Evolutionary conservation across 1,284 basidiomycete species (phyloP).

Genomic region (Baeospora myosura): DNA sequence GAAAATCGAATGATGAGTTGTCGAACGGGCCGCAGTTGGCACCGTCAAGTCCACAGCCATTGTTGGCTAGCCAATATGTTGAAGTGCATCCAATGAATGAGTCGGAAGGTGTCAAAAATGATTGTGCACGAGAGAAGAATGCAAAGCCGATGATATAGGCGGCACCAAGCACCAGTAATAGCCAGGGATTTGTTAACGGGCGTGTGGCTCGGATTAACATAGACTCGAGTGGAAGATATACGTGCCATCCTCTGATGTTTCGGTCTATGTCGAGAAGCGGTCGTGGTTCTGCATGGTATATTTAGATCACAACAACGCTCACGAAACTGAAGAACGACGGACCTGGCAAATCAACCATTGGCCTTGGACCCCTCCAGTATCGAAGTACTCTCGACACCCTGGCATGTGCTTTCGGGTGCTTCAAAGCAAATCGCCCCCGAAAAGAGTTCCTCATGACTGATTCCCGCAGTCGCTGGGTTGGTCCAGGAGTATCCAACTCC

Average conservation of each 20-base stretch:
- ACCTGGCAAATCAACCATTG: slow-evolving; percentile 53
- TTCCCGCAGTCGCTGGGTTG: too few relatives aligned
- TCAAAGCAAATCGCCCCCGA: not conserved
- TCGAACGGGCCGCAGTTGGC: slow-evolving; percentile 60
- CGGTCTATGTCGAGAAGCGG: slow-evolving; percentile 49
- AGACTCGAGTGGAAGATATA: slow-evolving; percentile 48
- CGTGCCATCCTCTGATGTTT: slow-evolving; percentile 26
- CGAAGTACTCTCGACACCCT: slow-evolving; percentile 7
- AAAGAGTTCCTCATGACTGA: too few relatives aligned
- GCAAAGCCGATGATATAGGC: slow-evolving; percentile 68
- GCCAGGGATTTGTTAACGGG: slow-evolving; percentile 41
- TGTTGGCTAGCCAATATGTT: slow-evolving; percentile 62
- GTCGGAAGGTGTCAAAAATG: slow-evolving; percentile 56
- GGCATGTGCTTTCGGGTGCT: slow-evolving; percentile 11
- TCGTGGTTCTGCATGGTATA: slow-evolving; percentile 34
- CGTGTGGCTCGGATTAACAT: slow-evolving; percentile 41
- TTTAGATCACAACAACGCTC: slow-evolving; percentile 1
- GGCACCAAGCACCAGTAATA: slow-evolving; percentile 47
- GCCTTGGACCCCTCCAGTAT: slow-evolving; percentile 55
- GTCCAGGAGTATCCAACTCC: too few relatives aligned
- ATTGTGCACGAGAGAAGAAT: slow-evolving; percentile 68
- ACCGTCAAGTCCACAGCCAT: slow-evolving; percentile 76
- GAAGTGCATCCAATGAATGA: slow-evolving; percentile 65
- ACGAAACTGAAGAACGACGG: slow-evolving; percentile 16
- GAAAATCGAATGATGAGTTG: slow-evolving; percentile 59